Percentiles rank a stretch among this genome's conserved stretches.
Evolutionary conservation across 2,329 filamentous ascomycete genomes (phyloP).

Genomic region (Fusarium zealandicum): DNA sequence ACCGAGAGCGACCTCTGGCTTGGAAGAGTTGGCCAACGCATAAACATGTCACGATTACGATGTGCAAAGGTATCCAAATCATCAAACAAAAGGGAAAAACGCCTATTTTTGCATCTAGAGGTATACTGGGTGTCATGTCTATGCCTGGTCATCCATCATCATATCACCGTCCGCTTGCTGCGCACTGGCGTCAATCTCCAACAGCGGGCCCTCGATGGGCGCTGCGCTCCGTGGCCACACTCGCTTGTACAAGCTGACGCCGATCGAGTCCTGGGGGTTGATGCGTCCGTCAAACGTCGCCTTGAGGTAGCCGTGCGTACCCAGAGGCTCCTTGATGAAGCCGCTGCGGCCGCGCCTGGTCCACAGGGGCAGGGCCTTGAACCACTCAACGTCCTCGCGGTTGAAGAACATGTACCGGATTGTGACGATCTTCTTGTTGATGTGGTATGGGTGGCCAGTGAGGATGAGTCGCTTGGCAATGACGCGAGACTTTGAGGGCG

Average conservation of each 20-base stretch:
- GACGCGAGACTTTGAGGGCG: slow-evolving; percentile 77
- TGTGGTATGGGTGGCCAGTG: slow-evolving; percentile 97
- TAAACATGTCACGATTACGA: slow-evolving; percentile 9
- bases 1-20: slow-evolving; percentile 62
- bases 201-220: slow-evolving; percentile 53
- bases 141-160: slow-evolving; percentile 47
- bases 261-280: slow-evolving; percentile 93
- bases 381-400: slow-evolving; percentile 93
- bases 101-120: slow-evolving; percentile 42
- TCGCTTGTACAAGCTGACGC: slow-evolving; percentile 86
- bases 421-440: slow-evolving; percentile 96
- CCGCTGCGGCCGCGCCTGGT: slow-evolving; percentile 87
- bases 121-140: slow-evolving; percentile 42
- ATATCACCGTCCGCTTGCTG: slow-evolving; percentile 42
- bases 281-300: slow-evolving; percentile 96
- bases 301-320: slow-evolving; percentile 99
- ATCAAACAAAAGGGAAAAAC: slow-evolving; percentile 27
- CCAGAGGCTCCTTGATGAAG: slow-evolving; percentile 91
- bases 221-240: slow-evolving; percentile 78
- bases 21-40: slow-evolving; percentile 53
- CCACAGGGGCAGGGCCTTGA: slow-evolving; percentile 95
- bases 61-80: neutral
- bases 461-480: slow-evolving; percentile 94
- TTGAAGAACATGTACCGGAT: slow-evolving; percentile 99
- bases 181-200: slow-evolving; percentile 45